Evolutionary conservation across 2,329 filamentous ascomycete genomes (phyloP).

Genomic region (Hawksworthiomyces lignivorus): DNA sequence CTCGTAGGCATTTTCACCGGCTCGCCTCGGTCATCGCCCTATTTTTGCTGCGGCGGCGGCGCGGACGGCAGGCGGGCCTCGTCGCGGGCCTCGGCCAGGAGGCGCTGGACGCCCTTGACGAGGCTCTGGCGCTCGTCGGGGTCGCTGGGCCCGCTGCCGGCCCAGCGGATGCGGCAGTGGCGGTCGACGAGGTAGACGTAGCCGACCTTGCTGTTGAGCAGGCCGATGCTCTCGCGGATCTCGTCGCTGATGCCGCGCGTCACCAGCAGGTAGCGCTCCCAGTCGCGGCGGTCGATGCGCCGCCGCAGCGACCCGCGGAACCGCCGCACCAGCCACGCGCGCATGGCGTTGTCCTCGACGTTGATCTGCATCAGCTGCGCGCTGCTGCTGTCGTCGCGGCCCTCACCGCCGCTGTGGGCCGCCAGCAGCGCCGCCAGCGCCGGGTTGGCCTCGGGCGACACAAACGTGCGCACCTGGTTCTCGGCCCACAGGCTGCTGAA

Average conservation of each 20-base stretch:
- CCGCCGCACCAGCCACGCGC: conserved; percentile 49
- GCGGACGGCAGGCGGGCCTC: too few relatives aligned
- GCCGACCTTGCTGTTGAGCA: conserved; percentile 86
- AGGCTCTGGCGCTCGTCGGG: conserved; percentile 60
- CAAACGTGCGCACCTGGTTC: conserved; percentile 67
- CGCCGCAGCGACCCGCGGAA: conserved; percentile 48
- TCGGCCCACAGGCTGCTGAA: conserved; percentile 84
- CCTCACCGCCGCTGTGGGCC: conserved; percentile 35
- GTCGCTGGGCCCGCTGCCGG: conserved; percentile 66
- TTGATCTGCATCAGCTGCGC: conserved; percentile 81
- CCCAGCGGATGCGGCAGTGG: conserved; percentile 88
- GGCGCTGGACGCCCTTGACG: conserved; percentile 53
- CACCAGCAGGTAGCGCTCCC: conserved; percentile 56
- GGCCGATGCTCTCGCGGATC: conserved; percentile 54
- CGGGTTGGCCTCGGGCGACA: conserved; percentile 57
- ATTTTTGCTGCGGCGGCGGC: background rate
- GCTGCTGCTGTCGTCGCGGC: background rate
- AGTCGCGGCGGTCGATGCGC: conserved; percentile 42
- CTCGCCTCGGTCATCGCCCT: too few relatives aligned
- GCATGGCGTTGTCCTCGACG: conserved; percentile 71
- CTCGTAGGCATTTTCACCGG: too few relatives aligned
- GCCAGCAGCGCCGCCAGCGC: conserved; percentile 57
- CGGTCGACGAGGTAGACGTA: conserved; percentile 89
- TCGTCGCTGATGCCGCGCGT: conserved; percentile 50
- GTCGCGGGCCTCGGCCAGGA: conserved; percentile 36